A percentile compares a stretch with the other conserved stretches of the same genome.
These are phyloP conservation scores for Hypoxylon sp. DNA, from an alignment of 2,329 filamentous ascomycete species.

Conservation along the genomic window DNA sequence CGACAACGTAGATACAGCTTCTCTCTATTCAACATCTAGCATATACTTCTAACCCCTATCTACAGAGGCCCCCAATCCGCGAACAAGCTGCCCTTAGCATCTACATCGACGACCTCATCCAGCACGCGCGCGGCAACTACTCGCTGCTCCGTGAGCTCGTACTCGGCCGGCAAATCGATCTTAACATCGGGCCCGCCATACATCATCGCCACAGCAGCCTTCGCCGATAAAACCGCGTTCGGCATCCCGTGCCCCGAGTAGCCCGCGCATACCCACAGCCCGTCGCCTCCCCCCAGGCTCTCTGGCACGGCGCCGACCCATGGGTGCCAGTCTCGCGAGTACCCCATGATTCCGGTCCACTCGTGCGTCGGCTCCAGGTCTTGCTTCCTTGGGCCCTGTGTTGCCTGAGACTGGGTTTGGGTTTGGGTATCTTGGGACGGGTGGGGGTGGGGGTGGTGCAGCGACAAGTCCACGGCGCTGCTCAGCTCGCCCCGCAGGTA, in stretches of 20 bases:
- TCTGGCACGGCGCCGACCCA: constrained; percentile 79
- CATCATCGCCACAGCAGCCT: constrained; percentile 74
- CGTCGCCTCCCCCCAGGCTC: constrained; percentile 64
- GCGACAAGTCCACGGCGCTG: constrained; percentile 60
- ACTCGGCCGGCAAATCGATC: constrained; percentile 63
- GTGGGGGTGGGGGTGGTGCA: constrained; percentile 28
- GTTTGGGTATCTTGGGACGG: background rate
- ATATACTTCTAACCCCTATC: background rate
- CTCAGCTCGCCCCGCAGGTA: constrained; percentile 68
- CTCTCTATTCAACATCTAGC: constrained; percentile 2
- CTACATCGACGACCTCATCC: constrained; percentile 38
- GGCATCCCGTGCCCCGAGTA: constrained; percentile 86
- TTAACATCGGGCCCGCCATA: constrained; percentile 57
- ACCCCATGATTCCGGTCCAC: constrained; percentile 89
- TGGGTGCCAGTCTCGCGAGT: constrained; percentile 75
- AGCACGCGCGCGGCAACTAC: constrained; percentile 43
- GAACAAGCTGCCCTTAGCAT: constrained; percentile 44
- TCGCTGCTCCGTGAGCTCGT: constrained; percentile 56
- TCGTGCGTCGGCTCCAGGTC: constrained; percentile 70
- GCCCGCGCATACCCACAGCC: constrained; percentile 75
- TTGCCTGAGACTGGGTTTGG: background rate
- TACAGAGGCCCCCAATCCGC: constrained; percentile 32
- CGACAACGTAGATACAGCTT: no score
- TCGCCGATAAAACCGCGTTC: constrained; percentile 76
- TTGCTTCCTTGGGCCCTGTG: constrained; percentile 52